These are phyloP conservation scores for Pistacia atlantica DNA, from an alignment of 345 rosid species.

Conservation along the genomic window DNA sequence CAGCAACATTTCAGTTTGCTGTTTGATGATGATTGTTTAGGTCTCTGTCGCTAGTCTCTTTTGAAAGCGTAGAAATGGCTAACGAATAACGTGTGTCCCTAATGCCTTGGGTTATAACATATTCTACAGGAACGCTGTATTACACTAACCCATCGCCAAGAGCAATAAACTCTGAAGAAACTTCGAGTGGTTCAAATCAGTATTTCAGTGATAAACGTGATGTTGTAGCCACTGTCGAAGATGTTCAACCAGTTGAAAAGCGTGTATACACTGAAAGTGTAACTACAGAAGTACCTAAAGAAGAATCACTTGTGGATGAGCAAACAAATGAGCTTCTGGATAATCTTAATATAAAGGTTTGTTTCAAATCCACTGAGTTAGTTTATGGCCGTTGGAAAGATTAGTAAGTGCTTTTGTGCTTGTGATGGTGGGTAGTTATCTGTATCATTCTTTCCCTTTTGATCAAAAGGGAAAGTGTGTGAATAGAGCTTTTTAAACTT, in stretches of 20 bases:
- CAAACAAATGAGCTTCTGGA: conserved; percentile 50
- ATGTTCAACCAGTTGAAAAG: conserved; percentile 31
- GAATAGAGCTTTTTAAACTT: background rate
- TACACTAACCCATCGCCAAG: conserved; percentile 35
- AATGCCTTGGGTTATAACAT: background rate
- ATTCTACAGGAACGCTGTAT: conserved; percentile 31
- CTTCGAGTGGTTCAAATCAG: conserved; percentile 37
- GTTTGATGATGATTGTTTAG: background rate
- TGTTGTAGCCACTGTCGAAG: conserved; percentile 31
- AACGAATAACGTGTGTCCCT: background rate
- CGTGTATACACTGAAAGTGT: conserved; percentile 28
- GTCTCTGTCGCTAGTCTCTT: background rate
- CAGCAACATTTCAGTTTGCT: background rate
- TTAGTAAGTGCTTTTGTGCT: background rate
- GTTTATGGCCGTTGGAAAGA: background rate
- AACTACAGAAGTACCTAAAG: conserved; percentile 27
- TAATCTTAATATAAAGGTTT: conserved; percentile 61
- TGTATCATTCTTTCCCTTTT: background rate
- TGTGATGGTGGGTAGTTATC: background rate
- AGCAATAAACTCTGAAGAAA: conserved; percentile 54
- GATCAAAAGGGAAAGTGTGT: too few species aligned
- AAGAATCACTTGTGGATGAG: conserved; percentile 36
- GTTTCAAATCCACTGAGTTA: background rate
- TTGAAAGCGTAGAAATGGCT: background rate
- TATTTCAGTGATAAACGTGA: conserved; percentile 43